A percentile compares a stretch with the other conserved stretches of the same genome.
Conservation (phyloP, 2,329 filamentous ascomycete species). For the Ploettnerulaceae sp. region DNA sequence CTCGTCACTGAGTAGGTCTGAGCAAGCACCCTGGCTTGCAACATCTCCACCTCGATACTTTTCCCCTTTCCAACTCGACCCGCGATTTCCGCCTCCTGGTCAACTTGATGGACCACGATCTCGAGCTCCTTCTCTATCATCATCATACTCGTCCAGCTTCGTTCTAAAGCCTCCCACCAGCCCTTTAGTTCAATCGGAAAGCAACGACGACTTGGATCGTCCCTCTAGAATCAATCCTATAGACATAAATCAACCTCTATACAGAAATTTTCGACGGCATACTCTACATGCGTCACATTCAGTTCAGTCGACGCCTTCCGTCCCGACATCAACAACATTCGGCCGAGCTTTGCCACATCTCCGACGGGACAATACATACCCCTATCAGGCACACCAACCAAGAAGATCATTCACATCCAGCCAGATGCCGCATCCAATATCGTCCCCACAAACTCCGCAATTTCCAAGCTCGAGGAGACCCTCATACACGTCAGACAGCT, state of each 20-base stretch:
- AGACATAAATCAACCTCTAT: conserved; percentile 39
- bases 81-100: conserved; percentile 27
- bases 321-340: conserved; percentile 38
- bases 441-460: conserved; percentile 47
- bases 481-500: conserved; percentile 69
- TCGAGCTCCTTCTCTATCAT: conserved; percentile 56
- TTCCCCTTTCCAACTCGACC: conserved; percentile 42
- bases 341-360: conserved; percentile 41
- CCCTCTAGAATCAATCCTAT: conserved; percentile 49
- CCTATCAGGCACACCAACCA: conserved; percentile 74
- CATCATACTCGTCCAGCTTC: conserved; percentile 73
- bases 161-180: conserved; percentile 85
- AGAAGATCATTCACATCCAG: conserved; percentile 66
- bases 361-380: conserved; percentile 60
- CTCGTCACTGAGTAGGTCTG: conserved; percentile 15
- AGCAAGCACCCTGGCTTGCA: conserved; percentile 42
- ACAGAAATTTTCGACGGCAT: conserved; percentile 53
- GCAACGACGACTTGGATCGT: conserved; percentile 71
- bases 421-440: conserved; percentile 38
- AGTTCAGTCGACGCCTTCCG: conserved; percentile 40
- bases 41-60: conserved; percentile 53
- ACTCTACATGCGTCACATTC: conserved; percentile 63
- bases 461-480: conserved; percentile 55
- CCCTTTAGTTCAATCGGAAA: conserved; percentile 83
- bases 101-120: conserved; percentile 15